phyloP scores from a whole-genome alignment of 495 filamentous ascomycete species.

The Neurospora sp. region DNA sequence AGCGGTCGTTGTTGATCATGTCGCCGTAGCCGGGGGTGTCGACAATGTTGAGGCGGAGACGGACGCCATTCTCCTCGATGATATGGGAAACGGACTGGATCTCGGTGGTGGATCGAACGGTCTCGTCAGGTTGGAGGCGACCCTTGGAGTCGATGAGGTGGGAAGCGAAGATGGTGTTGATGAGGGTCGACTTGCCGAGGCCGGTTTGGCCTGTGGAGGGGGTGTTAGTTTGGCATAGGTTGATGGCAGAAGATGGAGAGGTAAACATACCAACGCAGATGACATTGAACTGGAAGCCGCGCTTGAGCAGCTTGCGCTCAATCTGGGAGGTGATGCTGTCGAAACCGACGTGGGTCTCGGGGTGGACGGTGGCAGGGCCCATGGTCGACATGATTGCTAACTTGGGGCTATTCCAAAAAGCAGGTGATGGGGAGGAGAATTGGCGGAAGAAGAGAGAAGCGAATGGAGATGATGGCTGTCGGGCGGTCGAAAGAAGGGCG shows the following conservation, averaged over 20 bases:
- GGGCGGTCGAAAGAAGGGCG: conserved; percentile 1
- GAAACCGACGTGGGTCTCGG: conserved; percentile 96
- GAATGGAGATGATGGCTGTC: conserved; percentile 9
- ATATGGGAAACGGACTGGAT: conserved; percentile 96
- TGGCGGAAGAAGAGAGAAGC: conserved; percentile 3
- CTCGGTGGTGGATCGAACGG: conserved; percentile 90
- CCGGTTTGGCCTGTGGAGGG: conserved; percentile 75
- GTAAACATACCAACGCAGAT: conserved; percentile 90
- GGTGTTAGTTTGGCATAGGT: neutral
- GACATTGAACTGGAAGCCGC: conserved; percentile 99
- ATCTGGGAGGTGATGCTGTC: conserved; percentile 98
- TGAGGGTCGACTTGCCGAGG: conserved; percentile 95
- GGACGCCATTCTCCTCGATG: conserved; percentile 99
- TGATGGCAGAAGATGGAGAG: too few relatives aligned
- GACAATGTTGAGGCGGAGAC: conserved; percentile 91
- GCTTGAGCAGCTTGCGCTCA: conserved; percentile 98
- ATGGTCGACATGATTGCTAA: conserved; percentile 36
- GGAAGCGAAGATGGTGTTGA: conserved; percentile 99
- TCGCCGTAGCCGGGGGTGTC: conserved; percentile 98
- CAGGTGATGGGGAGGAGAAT: conserved; percentile 8
- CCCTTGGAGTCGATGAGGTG: conserved; percentile 99
- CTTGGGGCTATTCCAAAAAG: conserved; percentile 33
- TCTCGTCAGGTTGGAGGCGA: conserved; percentile 81
- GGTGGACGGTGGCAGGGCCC: conserved; percentile 54
- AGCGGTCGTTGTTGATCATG: conserved; percentile 99